phyloP scores from a whole-genome alignment of 768 basidiomycete genomes.

The Pleurotus platypus region DNA sequence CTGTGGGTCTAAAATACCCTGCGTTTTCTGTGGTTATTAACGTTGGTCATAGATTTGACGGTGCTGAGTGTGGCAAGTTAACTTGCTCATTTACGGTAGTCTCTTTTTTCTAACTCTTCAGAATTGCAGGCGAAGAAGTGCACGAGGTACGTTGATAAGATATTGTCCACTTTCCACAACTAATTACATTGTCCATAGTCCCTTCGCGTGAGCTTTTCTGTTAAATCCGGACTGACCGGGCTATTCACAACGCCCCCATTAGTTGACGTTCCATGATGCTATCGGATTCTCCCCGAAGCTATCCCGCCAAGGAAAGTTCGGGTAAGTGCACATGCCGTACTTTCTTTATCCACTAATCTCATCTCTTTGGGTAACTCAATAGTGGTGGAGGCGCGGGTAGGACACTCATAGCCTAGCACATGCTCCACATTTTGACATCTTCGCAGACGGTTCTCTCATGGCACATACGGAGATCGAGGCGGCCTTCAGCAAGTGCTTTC shows the following conservation, averaged over 20 bases:
- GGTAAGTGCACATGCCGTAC: conserved; percentile 11
- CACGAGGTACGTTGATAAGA: conserved; percentile 18
- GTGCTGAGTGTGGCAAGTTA: conserved; percentile 24
- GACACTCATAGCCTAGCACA: background rate
- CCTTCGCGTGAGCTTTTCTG: conserved; percentile 13
- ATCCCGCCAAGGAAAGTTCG: conserved; percentile 16
- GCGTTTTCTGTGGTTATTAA: too few species aligned
- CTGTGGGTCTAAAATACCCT: conserved; percentile 13
- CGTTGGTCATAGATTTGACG: conserved; percentile 20
- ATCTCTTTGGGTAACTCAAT: background rate
- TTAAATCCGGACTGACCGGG: background rate
- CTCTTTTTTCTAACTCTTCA: background rate
- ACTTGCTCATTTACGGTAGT: background rate
- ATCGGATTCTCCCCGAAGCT: conserved; percentile 27
- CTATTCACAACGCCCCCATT: background rate
- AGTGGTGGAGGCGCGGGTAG: conserved; percentile 20
- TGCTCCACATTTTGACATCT: background rate
- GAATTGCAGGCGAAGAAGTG: conserved; percentile 20
- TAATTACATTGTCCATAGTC: conserved; percentile 8
- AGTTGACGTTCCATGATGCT: conserved; percentile 28
- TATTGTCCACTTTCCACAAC: background rate
- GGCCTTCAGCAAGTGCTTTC: conserved; percentile 14
- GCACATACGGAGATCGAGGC: conserved; percentile 19
- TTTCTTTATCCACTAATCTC: background rate
- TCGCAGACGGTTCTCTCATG: conserved; percentile 22